Base-by-base conservation (phyloP, 225 moss, liverwort and hornwort species). In the Polytrichum formosum region DNA sequence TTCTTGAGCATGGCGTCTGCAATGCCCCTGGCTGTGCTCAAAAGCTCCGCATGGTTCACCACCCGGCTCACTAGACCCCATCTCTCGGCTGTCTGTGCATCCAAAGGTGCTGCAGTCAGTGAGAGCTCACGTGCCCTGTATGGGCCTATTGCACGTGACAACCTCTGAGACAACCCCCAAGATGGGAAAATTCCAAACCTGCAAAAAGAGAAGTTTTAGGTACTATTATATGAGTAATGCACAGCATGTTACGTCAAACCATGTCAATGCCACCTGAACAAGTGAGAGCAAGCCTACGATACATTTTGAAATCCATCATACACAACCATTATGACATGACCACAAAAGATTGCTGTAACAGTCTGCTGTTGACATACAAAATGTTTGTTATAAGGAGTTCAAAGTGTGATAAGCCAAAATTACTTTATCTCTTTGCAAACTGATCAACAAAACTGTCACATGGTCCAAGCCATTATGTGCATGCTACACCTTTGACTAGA, bases 151-250 rank as follows among this genome's bases (percentile, higher is more conserved):
- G 88, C 66, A 28, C 92, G 92, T 20, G 86, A 85, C 70, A 98
- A 77, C 80, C 90, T 98, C 74, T 94, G 94, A 26, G 97, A 94
- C 53, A 98, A 80, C 13, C 97, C 97, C 94, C 94, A 94, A 54
- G 97, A 92, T 46, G 97, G 97, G 67, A 94, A 92, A 25, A 98
- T 94, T 65, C 94, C 97, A 67, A 94, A 98, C 64, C 97, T 98
- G 92, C 75, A 63, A n/a, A 8, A n/a, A 56, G 8, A 8, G 9
- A 9, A 35, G 35, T 9, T 35, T 35, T 33, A 9, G 2, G 2
- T 35, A 35, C 35, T 35, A 35, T 9, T 2, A 8, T 35, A 35
- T 35, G 35, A 9, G 35, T 35, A 35, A 35, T 35, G 35, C 35
- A 35, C 35, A 35, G 9, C 9, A 35, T 35, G 35, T 35, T 33